Conservation (phyloP, 345 rosid species). For the Rubroshorea leprosula region DNA sequence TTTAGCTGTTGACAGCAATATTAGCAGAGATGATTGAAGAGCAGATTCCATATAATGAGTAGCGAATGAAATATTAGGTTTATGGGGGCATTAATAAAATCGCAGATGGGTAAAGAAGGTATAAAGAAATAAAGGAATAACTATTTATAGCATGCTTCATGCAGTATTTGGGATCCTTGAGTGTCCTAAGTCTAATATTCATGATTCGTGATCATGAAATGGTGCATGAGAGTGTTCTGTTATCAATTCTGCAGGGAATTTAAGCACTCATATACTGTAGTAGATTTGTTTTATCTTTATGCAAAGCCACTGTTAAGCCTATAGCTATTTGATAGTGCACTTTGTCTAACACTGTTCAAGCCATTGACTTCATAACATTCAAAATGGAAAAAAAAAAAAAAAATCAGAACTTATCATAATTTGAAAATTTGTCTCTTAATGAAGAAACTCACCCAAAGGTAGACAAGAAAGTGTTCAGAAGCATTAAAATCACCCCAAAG, state of each 20-base stretch:
- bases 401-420: not conserved
- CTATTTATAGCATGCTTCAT: not conserved
- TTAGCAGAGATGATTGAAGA: not conserved
- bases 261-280: no score
- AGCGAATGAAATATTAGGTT: not conserved
- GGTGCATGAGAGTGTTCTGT: not conserved
- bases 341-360: slow-evolving; percentile 16
- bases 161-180: not conserved
- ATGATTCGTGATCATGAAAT: no score
- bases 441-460: no score
- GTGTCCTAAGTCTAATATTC: no score
- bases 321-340: slow-evolving; percentile 16
- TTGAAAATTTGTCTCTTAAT: not conserved
- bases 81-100: not conserved
- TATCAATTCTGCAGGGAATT: not conserved
- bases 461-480: no score
- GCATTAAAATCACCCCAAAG: no score
- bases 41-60: not conserved
- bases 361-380: slow-evolving; percentile 13
- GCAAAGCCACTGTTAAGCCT: not conserved
- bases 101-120: not conserved
- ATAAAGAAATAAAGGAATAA: not conserved
- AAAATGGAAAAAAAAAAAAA: not conserved
- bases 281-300: no score
- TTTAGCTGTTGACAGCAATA: no score